phyloP scores from a whole-genome alignment of 2,329 filamentous ascomycete genomes.

The Arthrobotrys sphaeroides region DNA sequence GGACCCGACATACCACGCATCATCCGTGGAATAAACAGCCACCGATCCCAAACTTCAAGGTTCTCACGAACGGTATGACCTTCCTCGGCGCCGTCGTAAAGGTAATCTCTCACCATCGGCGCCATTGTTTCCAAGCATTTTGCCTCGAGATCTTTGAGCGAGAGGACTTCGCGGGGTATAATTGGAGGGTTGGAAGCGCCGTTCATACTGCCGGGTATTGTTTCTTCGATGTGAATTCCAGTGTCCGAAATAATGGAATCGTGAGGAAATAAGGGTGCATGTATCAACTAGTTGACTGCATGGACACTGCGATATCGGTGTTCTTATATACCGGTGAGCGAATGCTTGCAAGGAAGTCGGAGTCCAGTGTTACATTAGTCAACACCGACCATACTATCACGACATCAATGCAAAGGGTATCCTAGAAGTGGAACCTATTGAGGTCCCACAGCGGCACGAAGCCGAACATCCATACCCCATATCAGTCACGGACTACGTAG shows the following conservation, averaged over 20 bases:
- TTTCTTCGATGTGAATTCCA: neutral
- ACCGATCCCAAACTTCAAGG: slow-evolving; percentile 66
- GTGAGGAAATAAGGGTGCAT: neutral
- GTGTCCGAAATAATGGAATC: neutral
- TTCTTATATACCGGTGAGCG: neutral
- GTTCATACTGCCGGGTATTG: neutral
- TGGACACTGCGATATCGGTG: slow-evolving; percentile 1
- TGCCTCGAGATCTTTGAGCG: slow-evolving; percentile 62
- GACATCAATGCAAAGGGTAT: no score
- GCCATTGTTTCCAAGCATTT: slow-evolving; percentile 61
- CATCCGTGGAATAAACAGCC: slow-evolving; percentile 65
- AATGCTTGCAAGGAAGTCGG: neutral
- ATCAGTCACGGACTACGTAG: neutral
- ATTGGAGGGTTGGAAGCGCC: neutral
- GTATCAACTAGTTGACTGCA: neutral
- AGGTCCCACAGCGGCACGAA: neutral
- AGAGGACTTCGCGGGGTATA: slow-evolving; percentile 60
- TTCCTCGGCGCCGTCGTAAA: slow-evolving; percentile 69
- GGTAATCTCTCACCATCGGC: slow-evolving; percentile 65
- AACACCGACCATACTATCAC: slow-evolving; percentile 3
- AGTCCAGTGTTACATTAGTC: neutral
- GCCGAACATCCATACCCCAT: neutral
- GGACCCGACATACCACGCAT: slow-evolving; percentile 61
- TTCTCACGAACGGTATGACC: slow-evolving; percentile 68
- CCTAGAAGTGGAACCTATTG: neutral